Percentiles rank a stretch among this genome's conserved stretches.
Conservation (phyloP, 2,329 filamentous ascomycete species). For the Proliferodiscus dingleyae region DNA sequence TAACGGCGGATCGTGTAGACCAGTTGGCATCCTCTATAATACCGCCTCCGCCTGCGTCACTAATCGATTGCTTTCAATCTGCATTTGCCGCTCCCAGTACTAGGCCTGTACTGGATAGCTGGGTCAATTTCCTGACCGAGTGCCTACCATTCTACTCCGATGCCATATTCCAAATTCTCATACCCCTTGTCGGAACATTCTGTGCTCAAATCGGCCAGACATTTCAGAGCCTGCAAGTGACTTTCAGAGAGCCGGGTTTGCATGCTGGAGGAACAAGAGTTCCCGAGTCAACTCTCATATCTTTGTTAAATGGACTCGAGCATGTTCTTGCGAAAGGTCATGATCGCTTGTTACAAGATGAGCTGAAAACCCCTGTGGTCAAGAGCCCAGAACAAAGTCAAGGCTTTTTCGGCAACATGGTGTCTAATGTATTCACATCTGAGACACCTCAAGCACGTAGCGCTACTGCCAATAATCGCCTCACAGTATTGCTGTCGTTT, state of each 20-base stretch:
- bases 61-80: constrained; percentile 80
- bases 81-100: constrained; percentile 73
- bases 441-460: constrained; percentile 74
- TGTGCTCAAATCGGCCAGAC: constrained; percentile 70
- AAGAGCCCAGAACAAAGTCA: constrained; percentile 82
- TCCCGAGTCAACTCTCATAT: constrained; percentile 71
- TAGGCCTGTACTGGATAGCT: constrained; percentile 78
- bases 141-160: constrained; percentile 80
- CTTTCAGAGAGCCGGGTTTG: constrained; percentile 48
- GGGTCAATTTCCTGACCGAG: constrained; percentile 80
- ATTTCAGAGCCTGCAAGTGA: constrained; percentile 65
- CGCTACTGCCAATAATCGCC: constrained; percentile 82
- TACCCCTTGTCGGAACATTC: constrained; percentile 86
- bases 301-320: constrained; percentile 89
- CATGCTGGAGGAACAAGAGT: constrained; percentile 33
- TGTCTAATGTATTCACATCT: constrained; percentile 81
- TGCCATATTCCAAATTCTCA: constrained; percentile 81
- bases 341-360: constrained; percentile 72
- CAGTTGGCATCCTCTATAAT: constrained; percentile 34
- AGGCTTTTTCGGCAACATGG: constrained; percentile 91
- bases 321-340: constrained; percentile 85
- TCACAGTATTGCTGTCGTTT: constrained; percentile 93
- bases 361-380: constrained; percentile 59
- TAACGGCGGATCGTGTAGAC: constrained; percentile 38
- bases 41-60: constrained; percentile 57